These are phyloP conservation scores for Xerocomus spinulosus DNA, from an alignment of 768 basidiomycete species.

Conservation along the genomic window DNA sequence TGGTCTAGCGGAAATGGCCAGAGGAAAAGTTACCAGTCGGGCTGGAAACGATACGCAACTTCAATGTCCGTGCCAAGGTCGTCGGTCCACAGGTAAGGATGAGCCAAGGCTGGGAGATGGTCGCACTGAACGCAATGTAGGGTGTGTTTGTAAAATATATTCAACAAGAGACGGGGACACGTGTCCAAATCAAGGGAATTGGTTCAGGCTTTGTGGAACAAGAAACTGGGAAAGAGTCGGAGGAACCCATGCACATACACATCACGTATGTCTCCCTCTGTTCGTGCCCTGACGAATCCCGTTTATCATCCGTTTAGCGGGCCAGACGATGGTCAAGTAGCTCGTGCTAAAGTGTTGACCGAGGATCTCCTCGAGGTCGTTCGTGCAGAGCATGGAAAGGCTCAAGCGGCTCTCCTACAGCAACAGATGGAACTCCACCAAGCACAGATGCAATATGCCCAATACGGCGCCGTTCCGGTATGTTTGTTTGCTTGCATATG, in stretches of 20 bases:
- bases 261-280: constrained; percentile 60
- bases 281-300: constrained; percentile 10
- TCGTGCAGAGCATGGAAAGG: constrained; percentile 80
- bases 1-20: constrained; percentile 85
- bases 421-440: constrained; percentile 87
- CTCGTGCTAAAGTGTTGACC: constrained; percentile 79
- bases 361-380: constrained; percentile 92
- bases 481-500: constrained; percentile 15
- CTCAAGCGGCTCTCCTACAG: constrained; percentile 55
- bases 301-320: constrained; percentile 37
- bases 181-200: constrained; percentile 94
- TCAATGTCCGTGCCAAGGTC: constrained; percentile 96
- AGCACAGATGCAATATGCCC: constrained; percentile 76
- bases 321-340: constrained; percentile 84
- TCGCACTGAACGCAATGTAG: constrained; percentile 23
- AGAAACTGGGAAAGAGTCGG: constrained; percentile 82
- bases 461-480: constrained; percentile 60
- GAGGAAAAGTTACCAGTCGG: constrained; percentile 92
- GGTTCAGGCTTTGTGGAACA: constrained; percentile 95
- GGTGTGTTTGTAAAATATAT: constrained; percentile 99
- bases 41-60: constrained; percentile 88
- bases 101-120: not conserved
- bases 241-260: constrained; percentile 89
- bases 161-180: constrained; percentile 90
- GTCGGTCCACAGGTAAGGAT: constrained; percentile 83